Evolutionary conservation across 2,329 filamentous ascomycete genomes (phyloP), one percentile per base, ranked within the genome.

Genomic region (Onygenales sp.): DNA sequence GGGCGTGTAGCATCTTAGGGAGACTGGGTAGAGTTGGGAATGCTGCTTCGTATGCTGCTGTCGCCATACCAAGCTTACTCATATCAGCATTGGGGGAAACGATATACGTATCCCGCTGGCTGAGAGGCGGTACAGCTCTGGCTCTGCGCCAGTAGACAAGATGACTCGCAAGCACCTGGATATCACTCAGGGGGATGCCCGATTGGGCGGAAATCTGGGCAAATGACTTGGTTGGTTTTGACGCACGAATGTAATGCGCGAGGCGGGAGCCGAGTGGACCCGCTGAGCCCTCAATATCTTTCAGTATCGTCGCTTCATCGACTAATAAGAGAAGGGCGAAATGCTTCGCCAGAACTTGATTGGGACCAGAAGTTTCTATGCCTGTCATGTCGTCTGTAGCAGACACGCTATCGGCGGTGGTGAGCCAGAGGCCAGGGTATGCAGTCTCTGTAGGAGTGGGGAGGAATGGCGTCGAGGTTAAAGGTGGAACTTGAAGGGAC

Each of bases 91-190:
- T 94, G 0, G 92, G 91, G 1, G 89, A 94, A 32, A 96, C 82
- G 36, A 97, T 86, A 69, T 97, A 98, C 9, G 85, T 86, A 66
- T 97, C 91, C 47, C 91, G 81, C 43, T 87, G 86, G 64, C 96
- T 90, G 5, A 98, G 80, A 0, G 93, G 93, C 4, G 89, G 87
- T 42, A 97, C 92, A 13, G 92, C 86, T 56, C 94, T 87, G 46
- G 92, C 93, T 54, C 91, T 86, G 27, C 93, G 85, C 91, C 92
- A 97, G 72, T 94, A 95, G 57, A 97, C 90, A 58, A 98, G 85
- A 72, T 97, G 93, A 54, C 89, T 87, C 8, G 91, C 90, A 57
- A 95, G 87, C 61, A 89, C 85, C 58, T 92, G 86, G 58, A 97
- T 86, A 60, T 95, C 88, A 35, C 82, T 78, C 1, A 93, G 78